phyloP scores from a whole-genome alignment of 1,284 basidiomycete genomes.

The Ganoderma multipileum region DNA sequence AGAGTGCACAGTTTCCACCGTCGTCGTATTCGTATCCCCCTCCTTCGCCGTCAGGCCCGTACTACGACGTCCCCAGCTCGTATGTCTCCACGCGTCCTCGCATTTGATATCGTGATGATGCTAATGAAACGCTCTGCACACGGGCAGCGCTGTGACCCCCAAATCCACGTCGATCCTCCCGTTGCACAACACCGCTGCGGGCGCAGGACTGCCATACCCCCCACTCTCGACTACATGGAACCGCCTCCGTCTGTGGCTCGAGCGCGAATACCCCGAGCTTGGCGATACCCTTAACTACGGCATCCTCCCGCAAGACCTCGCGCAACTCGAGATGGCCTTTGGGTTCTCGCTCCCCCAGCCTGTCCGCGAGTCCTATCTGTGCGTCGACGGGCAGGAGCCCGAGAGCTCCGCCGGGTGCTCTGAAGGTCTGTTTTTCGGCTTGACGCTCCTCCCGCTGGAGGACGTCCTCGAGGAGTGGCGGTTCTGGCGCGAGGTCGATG shows the following conservation, averaged over 20 bases:
- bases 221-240: conserved; percentile 81
- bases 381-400: conserved; percentile 87
- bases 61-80: conserved; percentile 67
- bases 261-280: conserved; percentile 86
- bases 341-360: conserved; percentile 81
- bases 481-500: conserved; percentile 93
- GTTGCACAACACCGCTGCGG: conserved; percentile 54
- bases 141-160: conserved; percentile 46
- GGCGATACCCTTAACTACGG: conserved; percentile 92
- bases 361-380: conserved; percentile 85
- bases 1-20: conserved; percentile 54
- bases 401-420: conserved; percentile 84
- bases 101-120: conserved; percentile 18
- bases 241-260: conserved; percentile 79
- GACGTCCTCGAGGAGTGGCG: conserved; percentile 92
- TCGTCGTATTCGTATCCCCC: conserved; percentile 78
- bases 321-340: conserved; percentile 81
- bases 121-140: conserved; percentile 12
- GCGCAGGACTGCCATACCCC: conserved; percentile 64
- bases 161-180: conserved; percentile 69
- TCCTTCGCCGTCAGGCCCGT: conserved; percentile 54
- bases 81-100: conserved; percentile 45
- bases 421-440: conserved; percentile 90
- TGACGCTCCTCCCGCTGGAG: conserved; percentile 86
- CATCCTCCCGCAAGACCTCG: conserved; percentile 76